These are phyloP conservation scores for Echites panduratus DNA, from an alignment of 257 asterid species.

Conservation along the genomic window DNA sequence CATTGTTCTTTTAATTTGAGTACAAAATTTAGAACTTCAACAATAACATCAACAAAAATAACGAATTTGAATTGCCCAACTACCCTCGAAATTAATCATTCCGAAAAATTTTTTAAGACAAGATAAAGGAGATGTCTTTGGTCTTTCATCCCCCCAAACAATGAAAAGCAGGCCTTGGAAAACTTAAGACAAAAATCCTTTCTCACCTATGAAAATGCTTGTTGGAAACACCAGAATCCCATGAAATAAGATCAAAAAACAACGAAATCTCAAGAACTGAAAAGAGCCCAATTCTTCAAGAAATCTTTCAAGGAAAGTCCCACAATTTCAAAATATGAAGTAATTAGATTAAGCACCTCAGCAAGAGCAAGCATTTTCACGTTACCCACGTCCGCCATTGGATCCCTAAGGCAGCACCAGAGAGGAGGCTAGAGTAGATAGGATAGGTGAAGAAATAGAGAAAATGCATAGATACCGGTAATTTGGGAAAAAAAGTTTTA, in stretches of 20 bases:
- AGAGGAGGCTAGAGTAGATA: background rate
- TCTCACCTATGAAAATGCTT: background rate
- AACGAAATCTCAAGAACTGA: conserved; percentile 7
- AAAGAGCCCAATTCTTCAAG: background rate
- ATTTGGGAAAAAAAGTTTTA: no score
- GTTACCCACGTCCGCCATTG: conserved; percentile 55
- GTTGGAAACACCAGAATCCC: background rate
- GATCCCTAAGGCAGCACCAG: conserved; percentile 10
- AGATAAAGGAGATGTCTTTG: background rate
- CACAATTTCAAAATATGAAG: background rate
- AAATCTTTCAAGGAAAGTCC: background rate
- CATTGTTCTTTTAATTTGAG: background rate
- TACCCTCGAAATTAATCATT: no score
- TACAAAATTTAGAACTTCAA: background rate
- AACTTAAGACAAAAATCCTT: background rate
- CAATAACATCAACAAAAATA: no score
- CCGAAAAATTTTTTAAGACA: background rate
- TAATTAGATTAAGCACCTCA: conserved; percentile 33
- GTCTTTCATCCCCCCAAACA: background rate
- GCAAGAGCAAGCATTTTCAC: conserved; percentile 40
- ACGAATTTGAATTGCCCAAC: background rate
- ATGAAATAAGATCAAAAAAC: background rate
- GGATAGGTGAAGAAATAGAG: background rate
- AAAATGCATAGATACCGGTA: no score
- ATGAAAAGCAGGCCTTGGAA: background rate